These are phyloP conservation scores for Rhynchosporium secalis DNA, from an alignment of 2,329 filamentous ascomycete species.

Conservation along the genomic window DNA sequence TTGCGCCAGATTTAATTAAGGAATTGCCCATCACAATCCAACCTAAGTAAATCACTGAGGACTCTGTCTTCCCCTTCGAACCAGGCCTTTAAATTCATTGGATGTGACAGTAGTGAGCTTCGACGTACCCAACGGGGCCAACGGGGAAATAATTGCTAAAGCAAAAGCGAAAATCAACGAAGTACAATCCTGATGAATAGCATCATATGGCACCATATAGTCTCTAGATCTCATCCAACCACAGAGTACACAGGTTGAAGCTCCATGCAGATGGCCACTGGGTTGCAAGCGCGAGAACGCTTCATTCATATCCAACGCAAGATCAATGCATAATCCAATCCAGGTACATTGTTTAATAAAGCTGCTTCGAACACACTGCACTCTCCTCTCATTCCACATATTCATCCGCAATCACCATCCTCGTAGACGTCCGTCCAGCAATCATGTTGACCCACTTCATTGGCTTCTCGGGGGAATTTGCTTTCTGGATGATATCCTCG, in stretches of 20 bases:
- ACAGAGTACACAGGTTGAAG: neutral
- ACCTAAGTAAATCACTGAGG: too few species aligned
- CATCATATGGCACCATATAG: too few species aligned
- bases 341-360: neutral
- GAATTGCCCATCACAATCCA: too few species aligned
- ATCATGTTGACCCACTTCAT: conserved; percentile 1
- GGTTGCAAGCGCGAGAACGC: neutral
- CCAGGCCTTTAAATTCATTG: too few species aligned
- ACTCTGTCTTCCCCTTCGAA: too few species aligned
- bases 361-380: neutral
- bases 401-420: neutral
- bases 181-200: too few species aligned
- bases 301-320: neutral
- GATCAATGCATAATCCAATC: neutral
- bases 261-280: neutral
- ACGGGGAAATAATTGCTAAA: too few species aligned
- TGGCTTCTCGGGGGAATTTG: neutral
- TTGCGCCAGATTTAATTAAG: too few species aligned
- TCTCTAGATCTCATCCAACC: too few species aligned
- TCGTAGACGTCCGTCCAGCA: neutral
- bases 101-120: too few species aligned
- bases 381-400: neutral
- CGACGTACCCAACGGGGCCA: too few species aligned
- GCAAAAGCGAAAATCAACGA: too few species aligned
- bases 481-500: neutral